Conservation (phyloP, 2,329 filamentous ascomycete genomes). For the Fonsecaea erecta region DNA sequence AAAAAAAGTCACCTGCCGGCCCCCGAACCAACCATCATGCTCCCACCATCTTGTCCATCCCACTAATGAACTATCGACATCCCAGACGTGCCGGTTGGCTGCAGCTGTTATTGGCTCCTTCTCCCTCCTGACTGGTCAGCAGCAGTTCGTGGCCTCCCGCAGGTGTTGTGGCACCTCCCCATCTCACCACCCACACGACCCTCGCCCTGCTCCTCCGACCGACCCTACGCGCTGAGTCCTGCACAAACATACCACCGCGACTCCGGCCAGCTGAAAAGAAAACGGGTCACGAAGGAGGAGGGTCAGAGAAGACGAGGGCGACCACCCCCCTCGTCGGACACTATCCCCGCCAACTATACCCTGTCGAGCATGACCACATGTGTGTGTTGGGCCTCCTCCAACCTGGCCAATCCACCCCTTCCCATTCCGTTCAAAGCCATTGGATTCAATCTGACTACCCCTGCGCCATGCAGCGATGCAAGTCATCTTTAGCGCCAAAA, state of each 20-base stretch:
- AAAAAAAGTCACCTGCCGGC: neutral
- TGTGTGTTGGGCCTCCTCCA: neutral
- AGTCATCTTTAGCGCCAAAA: slow-evolving; percentile 31
- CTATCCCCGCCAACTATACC: slow-evolving; percentile 7
- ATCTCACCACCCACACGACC: slow-evolving; percentile 26
- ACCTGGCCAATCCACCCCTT: slow-evolving; percentile 7
- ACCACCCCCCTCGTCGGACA: slow-evolving; percentile 7
- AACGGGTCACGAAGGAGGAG: neutral
- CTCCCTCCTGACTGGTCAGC: slow-evolving; percentile 21
- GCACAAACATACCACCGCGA: neutral
- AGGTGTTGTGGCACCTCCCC: neutral
- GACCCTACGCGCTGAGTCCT: neutral
- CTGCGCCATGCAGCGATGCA: slow-evolving; percentile 35
- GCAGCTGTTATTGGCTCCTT: slow-evolving; percentile 18
- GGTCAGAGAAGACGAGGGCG: neutral
- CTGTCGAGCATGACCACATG: neutral
- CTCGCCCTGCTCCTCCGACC: too few relatives aligned
- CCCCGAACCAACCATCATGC: slow-evolving; percentile 1
- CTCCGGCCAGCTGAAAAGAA: slow-evolving; percentile 1
- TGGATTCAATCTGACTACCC: slow-evolving; percentile 27
- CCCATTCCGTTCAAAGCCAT: slow-evolving; percentile 5
- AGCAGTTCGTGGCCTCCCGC: slow-evolving; percentile 7
- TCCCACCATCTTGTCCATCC: slow-evolving; percentile 7
- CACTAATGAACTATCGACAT: slow-evolving; percentile 16
- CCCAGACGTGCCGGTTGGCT: slow-evolving; percentile 18